phyloP scores from a whole-genome alignment of 768 basidiomycete species.

The Infundibulicybe gibba region DNA sequence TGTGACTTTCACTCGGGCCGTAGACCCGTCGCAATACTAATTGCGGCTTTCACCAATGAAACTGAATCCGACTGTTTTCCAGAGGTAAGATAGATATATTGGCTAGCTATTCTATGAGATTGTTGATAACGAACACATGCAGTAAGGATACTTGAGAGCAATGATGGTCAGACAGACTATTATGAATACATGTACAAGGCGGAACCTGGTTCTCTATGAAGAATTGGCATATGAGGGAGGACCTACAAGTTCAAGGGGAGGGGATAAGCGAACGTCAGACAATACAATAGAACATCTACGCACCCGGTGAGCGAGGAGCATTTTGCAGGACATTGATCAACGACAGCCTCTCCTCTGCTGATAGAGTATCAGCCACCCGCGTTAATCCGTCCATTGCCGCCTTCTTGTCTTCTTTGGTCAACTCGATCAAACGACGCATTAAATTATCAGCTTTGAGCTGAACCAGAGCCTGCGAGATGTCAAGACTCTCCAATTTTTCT shows the following conservation, averaged over 20 bases:
- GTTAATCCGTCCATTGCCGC: conserved; percentile 71
- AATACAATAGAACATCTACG: conserved; percentile 14
- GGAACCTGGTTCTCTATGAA: background rate
- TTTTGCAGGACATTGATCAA: conserved; percentile 62
- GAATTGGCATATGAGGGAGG: background rate
- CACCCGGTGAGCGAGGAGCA: conserved; percentile 55
- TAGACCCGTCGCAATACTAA: too few species aligned
- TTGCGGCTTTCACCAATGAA: too few species aligned
- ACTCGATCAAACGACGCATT: conserved; percentile 57
- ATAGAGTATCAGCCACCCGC: conserved; percentile 68
- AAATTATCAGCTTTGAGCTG: conserved; percentile 72
- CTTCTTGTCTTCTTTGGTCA: conserved; percentile 74
- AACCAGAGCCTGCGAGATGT: conserved; percentile 56
- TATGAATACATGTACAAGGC: too few species aligned
- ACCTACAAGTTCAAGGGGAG: background rate
- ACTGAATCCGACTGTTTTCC: too few species aligned
- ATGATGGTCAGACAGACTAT: too few species aligned
- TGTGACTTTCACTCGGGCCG: too few species aligned
- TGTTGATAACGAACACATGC: background rate
- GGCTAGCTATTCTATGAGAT: background rate
- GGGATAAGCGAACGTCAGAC: background rate
- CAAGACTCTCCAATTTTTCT: conserved; percentile 66
- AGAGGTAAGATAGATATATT: background rate
- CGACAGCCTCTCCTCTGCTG: conserved; percentile 65
- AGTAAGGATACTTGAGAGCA: too few species aligned